A percentile compares a stretch with the other conserved stretches of the same genome.
Conservation (phyloP, 306 rosid species). For the Biancaea sappan region DNA sequence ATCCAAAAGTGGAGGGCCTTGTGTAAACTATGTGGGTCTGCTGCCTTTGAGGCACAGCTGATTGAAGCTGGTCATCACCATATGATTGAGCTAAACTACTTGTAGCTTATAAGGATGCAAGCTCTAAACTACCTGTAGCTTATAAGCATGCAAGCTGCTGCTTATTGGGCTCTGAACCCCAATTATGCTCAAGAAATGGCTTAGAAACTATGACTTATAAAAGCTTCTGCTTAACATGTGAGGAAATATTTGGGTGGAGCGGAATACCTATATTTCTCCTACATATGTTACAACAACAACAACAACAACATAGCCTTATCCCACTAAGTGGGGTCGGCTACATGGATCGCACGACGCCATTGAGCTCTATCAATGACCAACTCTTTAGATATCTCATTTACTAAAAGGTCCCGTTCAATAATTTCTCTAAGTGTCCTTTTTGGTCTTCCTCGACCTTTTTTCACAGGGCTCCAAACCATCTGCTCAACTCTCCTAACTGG, state of each 20-base stretch:
- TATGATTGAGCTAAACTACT: not conserved
- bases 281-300: not conserved
- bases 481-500: no score
- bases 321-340: no score
- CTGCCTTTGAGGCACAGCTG: not conserved
- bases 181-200: not conserved
- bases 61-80: no score
- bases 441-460: no score
- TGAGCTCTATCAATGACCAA: no score
- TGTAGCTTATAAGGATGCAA: no score
- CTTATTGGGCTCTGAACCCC: not conserved
- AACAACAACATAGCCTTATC: no score
- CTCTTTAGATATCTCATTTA: no score
- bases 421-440: no score
- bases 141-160: not conserved
- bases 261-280: not conserved
- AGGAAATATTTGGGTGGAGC: not conserved
- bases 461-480: no score
- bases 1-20: not conserved
- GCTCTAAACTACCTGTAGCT: not conserved
- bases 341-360: no score
- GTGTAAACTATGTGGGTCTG: slow-evolving; percentile 15
- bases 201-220: not conserved
- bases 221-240: not conserved
- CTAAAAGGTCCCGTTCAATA: no score